Evolutionary conservation across 208 protist genomes (phyloP).

Genomic region (Leishmania turanica): DNA sequence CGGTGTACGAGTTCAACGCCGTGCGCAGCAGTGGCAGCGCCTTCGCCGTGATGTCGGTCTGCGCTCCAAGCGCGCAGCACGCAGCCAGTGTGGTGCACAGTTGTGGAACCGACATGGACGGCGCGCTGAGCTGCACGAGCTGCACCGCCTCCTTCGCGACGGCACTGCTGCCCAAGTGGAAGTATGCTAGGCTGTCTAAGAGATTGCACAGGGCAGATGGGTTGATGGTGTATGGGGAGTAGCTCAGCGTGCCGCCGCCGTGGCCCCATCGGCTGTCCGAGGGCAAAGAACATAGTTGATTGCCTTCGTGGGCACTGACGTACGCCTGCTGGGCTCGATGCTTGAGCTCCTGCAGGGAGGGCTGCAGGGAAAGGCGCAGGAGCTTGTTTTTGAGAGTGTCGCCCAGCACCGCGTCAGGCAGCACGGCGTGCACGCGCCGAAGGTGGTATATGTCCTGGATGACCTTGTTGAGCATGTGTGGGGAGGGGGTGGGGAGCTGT

Average conservation of each 20-base stretch:
- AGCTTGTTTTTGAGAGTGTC: conserved; percentile 76
- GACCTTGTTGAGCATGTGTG: conserved; percentile 61
- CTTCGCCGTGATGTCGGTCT: conserved; percentile 50
- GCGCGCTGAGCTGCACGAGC: conserved; percentile 52
- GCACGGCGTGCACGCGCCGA: conserved; percentile 65
- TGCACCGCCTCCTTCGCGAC: conserved; percentile 62
- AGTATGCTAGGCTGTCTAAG: conserved; percentile 82
- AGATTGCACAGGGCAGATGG: conserved; percentile 58
- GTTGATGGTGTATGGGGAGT: conserved; percentile 32
- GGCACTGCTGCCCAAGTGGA: conserved; percentile 57
- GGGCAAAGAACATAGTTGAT: background rate
- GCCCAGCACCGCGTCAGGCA: conserved; percentile 64
- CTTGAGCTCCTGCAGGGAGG: conserved; percentile 44
- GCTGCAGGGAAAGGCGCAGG: conserved; percentile 62
- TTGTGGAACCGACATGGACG: conserved; percentile 53
- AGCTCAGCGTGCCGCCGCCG: background rate
- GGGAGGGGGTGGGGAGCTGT: background rate
- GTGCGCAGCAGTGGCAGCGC: conserved; percentile 61
- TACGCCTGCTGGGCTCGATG: conserved; percentile 12
- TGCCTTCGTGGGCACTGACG: background rate
- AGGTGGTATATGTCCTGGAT: conserved; percentile 79
- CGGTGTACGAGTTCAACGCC: conserved; percentile 40
- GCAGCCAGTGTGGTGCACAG: conserved; percentile 68
- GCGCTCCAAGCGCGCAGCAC: conserved; percentile 59
- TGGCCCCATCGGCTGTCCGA: background rate